A percentile compares a stretch with the other conserved stretches of the same genome.
Conservation (phyloP, 2,329 filamentous ascomycete genomes). For the Trichoderma guizhouense region DNA sequence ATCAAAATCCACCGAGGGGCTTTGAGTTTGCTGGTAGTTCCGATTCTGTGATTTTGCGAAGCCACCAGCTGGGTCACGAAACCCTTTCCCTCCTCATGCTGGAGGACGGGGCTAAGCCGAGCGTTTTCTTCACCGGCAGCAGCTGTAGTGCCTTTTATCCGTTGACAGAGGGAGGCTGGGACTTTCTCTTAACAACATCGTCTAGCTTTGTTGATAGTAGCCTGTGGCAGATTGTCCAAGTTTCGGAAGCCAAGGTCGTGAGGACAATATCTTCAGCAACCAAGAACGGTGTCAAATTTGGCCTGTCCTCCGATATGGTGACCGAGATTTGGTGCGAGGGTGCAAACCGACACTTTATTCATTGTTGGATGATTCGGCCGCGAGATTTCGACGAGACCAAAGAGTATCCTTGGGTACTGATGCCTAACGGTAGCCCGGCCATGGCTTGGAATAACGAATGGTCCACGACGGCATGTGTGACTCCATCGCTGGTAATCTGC, state of each 20-base stretch:
- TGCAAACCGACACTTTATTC: slow-evolving; percentile 33
- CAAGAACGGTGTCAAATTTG: slow-evolving; percentile 31
- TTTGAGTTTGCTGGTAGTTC: slow-evolving; percentile 37
- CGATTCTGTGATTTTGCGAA: slow-evolving; percentile 34
- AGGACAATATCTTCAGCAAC: slow-evolving; percentile 32
- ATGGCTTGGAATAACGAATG: slow-evolving; percentile 52
- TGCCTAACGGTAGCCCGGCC: slow-evolving; percentile 42
- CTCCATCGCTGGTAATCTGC: not conserved
- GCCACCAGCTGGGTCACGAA: slow-evolving; percentile 32
- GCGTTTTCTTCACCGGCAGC: slow-evolving; percentile 26
- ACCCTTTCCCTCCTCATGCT: slow-evolving; percentile 35
- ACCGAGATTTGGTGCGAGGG: slow-evolving; percentile 42
- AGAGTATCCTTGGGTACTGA: slow-evolving; percentile 38
- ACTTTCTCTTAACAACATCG: slow-evolving; percentile 36
- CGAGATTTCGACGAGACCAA: slow-evolving; percentile 35
- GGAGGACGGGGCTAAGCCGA: slow-evolving; percentile 27
- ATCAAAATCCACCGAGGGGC: slow-evolving; percentile 26
- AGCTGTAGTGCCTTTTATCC: slow-evolving; percentile 30
- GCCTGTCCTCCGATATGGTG: slow-evolving; percentile 36
- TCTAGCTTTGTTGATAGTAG: slow-evolving; percentile 38
- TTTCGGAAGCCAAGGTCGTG: slow-evolving; percentile 22
- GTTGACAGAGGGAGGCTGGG: slow-evolving; percentile 26
- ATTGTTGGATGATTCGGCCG: slow-evolving; percentile 40
- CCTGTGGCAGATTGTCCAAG: slow-evolving; percentile 36
- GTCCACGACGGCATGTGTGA: slow-evolving; percentile 40